Evolutionary conservation across 1,284 basidiomycete species (phyloP).

Genomic region (Irpex sp.): DNA sequence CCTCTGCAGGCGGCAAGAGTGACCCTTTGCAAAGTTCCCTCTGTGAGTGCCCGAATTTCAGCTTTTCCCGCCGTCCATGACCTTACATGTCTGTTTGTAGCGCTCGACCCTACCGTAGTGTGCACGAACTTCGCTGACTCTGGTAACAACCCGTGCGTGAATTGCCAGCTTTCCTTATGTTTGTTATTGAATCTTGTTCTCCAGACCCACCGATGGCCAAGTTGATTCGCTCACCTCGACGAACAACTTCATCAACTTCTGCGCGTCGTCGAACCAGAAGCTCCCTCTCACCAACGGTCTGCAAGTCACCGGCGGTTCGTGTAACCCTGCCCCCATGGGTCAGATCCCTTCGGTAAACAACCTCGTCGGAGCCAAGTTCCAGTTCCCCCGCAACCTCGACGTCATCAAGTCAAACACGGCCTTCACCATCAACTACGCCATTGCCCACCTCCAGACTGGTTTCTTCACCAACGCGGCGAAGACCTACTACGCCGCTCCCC

Average conservation of each 20-base stretch:
- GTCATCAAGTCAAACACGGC: slow-evolving; percentile 41
- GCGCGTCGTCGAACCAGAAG: slow-evolving; percentile 41
- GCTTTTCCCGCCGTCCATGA: not conserved
- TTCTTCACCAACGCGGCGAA: slow-evolving; percentile 50
- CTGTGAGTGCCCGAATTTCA: not conserved
- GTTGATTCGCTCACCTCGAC: slow-evolving; percentile 56
- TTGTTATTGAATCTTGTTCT: not conserved
- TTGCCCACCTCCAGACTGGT: slow-evolving; percentile 44
- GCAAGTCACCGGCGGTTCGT: slow-evolving; percentile 55
- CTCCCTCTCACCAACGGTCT: slow-evolving; percentile 54
- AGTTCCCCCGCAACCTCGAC: slow-evolving; percentile 43
- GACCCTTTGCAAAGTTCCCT: not conserved
- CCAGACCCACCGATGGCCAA: slow-evolving; percentile 44
- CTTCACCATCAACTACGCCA: slow-evolving; percentile 47
- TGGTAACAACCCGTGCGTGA: slow-evolving; percentile 33
- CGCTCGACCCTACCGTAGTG: slow-evolving; percentile 52
- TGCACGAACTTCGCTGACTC: slow-evolving; percentile 48
- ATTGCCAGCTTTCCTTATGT: not conserved
- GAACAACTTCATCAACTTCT: slow-evolving; percentile 78
- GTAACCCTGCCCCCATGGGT: slow-evolving; percentile 58
- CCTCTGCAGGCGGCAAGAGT: not conserved
- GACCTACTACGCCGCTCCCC: slow-evolving; percentile 50
- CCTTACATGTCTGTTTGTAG: slow-evolving; percentile 24
- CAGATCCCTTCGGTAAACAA: slow-evolving; percentile 41
- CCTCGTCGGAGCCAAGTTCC: slow-evolving; percentile 56